Percentiles rank a stretch among this genome's conserved stretches.
phyloP scores from a whole-genome alignment of 2,329 filamentous ascomycete species.

The Stachybotrys elegans region DNA sequence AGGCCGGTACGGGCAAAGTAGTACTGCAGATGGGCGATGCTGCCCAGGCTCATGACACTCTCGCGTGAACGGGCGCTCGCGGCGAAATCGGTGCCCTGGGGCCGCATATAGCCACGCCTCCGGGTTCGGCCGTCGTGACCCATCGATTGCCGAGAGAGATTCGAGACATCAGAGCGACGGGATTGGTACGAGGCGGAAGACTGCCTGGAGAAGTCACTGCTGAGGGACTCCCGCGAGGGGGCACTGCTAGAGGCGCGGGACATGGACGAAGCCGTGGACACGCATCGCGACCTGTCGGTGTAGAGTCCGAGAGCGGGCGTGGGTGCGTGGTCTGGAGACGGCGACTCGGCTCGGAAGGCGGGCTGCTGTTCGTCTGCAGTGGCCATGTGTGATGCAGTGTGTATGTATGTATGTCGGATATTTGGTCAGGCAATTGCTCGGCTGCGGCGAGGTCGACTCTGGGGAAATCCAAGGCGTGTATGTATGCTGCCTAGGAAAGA shows the following conservation, averaged over 20 bases:
- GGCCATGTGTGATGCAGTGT: slow-evolving; percentile 20
- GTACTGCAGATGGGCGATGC: slow-evolving; percentile 95
- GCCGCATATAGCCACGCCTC: slow-evolving; percentile 80
- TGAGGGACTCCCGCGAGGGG: slow-evolving; percentile 47
- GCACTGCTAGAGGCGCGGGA: slow-evolving; percentile 50
- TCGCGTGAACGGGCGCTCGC: slow-evolving; percentile 85
- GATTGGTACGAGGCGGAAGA: slow-evolving; percentile 56
- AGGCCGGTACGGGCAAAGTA: slow-evolving; percentile 95
- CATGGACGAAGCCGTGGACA: slow-evolving; percentile 58
- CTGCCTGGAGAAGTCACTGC: slow-evolving; percentile 56
- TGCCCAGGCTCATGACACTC: slow-evolving; percentile 92
- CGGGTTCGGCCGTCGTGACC: slow-evolving; percentile 39
- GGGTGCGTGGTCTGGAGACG: slow-evolving; percentile 59
- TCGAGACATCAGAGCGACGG: slow-evolving; percentile 37
- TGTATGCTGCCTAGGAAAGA: too few species aligned
- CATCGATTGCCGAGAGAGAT: slow-evolving; percentile 39
- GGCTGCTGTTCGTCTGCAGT: slow-evolving; percentile 25
- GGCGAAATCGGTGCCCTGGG: slow-evolving; percentile 83
- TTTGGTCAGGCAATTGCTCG: too few species aligned
- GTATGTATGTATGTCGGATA: too few species aligned
- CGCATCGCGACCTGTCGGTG: slow-evolving; percentile 55
- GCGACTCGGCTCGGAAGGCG: slow-evolving; percentile 48
- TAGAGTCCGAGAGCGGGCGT: slow-evolving; percentile 57
- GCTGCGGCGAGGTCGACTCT: too few species aligned
- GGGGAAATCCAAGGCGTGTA: too few species aligned